These are phyloP conservation scores for Tausonia pullulans DNA, from an alignment of 1,284 basidiomycete species.

Conservation along the genomic window DNA sequence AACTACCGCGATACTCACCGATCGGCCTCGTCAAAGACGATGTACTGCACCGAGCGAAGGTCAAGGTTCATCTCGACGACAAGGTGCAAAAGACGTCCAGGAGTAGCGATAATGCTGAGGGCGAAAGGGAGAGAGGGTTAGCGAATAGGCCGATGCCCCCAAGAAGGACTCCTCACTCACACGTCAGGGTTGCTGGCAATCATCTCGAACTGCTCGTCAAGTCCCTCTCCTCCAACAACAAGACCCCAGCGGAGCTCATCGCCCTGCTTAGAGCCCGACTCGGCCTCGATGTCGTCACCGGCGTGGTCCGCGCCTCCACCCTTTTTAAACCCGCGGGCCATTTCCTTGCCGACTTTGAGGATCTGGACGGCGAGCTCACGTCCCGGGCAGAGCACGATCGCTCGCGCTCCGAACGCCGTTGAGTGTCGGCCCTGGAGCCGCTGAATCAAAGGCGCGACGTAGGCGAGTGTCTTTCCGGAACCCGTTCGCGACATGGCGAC, in stretches of 20 bases:
- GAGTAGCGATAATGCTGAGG: conserved; percentile 83
- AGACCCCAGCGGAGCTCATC: conserved; percentile 81
- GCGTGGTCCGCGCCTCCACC: conserved; percentile 48
- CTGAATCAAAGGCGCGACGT: conserved; percentile 85
- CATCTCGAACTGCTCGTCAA: conserved; percentile 95
- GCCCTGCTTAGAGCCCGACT: conserved; percentile 38
- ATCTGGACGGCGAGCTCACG: conserved; percentile 92
- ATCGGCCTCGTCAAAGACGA: conserved; percentile 98
- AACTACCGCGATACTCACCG: conserved; percentile 30
- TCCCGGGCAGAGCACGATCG: conserved; percentile 80
- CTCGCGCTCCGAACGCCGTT: conserved; percentile 69
- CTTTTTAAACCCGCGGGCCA: conserved; percentile 62
- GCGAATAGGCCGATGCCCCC: neutral
- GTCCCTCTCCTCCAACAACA: conserved; percentile 86
- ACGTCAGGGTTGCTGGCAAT: conserved; percentile 90
- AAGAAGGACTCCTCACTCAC: conserved; percentile 42
- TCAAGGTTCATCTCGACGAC: conserved; percentile 96
- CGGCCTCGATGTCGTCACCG: conserved; percentile 47
- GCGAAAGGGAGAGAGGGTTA: conserved; percentile 4
- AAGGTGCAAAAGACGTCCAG: conserved; percentile 89
- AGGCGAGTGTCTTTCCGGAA: conserved; percentile 95
- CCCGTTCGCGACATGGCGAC: conserved; percentile 98
- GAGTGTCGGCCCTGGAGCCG: conserved; percentile 72
- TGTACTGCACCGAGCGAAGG: conserved; percentile 73
- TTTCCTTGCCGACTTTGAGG: conserved; percentile 85